Conservation (phyloP, 257 asterid species). For the Capsicum pubescens region DNA sequence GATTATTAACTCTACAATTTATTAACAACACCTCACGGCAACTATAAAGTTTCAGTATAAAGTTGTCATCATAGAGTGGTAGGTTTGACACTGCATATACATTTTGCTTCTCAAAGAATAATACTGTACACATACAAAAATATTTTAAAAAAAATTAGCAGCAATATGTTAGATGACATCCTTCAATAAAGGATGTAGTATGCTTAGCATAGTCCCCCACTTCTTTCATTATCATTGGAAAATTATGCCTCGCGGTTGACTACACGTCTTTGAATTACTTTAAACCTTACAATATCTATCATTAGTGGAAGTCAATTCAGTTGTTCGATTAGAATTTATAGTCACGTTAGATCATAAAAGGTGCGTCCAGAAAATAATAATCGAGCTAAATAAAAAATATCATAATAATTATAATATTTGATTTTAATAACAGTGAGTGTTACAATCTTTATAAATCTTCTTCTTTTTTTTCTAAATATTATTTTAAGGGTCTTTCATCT, state of each 20-base stretch:
- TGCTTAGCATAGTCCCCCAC: not conserved
- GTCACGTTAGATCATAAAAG: too few species aligned
- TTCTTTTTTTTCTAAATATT: too few species aligned
- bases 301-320: not conserved
- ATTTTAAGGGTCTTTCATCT: too few species aligned
- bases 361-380: too few species aligned
- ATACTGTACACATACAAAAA: not conserved
- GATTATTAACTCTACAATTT: not conserved
- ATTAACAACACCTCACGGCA: not conserved
- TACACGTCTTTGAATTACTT: conserved; percentile 23
- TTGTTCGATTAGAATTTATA: not conserved
- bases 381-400: too few species aligned
- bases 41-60: too few species aligned
- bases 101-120: too few species aligned
- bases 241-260: not conserved
- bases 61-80: too few species aligned
- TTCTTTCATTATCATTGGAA: not conserved
- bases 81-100: too few species aligned
- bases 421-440: too few species aligned
- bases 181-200: not conserved
- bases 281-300: not conserved
- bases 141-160: not conserved
- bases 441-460: too few species aligned
- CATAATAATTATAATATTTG: too few species aligned
- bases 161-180: not conserved